phyloP scores from a whole-genome alignment of 306 rosid genomes.

The Albizia julibrissin region DNA sequence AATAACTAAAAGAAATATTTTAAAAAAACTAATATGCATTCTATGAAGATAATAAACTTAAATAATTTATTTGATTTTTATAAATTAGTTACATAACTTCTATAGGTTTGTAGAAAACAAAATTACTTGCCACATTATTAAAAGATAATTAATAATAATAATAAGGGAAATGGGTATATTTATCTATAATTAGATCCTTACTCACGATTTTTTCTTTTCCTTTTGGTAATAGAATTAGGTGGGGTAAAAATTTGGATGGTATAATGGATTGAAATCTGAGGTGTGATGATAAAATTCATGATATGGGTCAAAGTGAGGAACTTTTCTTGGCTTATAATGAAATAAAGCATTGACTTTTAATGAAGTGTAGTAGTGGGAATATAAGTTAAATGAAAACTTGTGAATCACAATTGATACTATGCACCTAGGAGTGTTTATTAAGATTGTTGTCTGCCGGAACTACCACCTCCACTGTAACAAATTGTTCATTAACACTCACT shows the following conservation, averaged over 20 bases:
- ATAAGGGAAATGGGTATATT: background rate
- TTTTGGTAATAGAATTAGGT: background rate
- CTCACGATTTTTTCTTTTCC: no score
- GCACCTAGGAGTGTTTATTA: background rate
- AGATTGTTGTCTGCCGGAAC: background rate
- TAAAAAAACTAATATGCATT: no score
- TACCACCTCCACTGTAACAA: background rate
- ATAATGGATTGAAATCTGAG: background rate
- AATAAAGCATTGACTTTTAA: background rate
- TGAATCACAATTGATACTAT: background rate
- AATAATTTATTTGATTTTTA: no score
- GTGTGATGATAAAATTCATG: background rate
- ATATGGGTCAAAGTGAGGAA: background rate
- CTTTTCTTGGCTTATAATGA: constrained; percentile 8
- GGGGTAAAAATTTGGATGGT: background rate
- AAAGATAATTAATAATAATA: no score
- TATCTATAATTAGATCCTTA: no score
- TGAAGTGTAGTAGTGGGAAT: background rate
- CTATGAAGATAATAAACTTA: no score
- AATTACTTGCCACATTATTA: background rate
- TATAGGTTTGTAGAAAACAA: no score
- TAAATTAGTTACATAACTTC: no score
- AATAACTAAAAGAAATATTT: no score
- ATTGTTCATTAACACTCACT: background rate
- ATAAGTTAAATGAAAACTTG: background rate